Base-by-base conservation (phyloP, 2,329 filamentous ascomycete species). In the Dactylella cylindrospora region DNA sequence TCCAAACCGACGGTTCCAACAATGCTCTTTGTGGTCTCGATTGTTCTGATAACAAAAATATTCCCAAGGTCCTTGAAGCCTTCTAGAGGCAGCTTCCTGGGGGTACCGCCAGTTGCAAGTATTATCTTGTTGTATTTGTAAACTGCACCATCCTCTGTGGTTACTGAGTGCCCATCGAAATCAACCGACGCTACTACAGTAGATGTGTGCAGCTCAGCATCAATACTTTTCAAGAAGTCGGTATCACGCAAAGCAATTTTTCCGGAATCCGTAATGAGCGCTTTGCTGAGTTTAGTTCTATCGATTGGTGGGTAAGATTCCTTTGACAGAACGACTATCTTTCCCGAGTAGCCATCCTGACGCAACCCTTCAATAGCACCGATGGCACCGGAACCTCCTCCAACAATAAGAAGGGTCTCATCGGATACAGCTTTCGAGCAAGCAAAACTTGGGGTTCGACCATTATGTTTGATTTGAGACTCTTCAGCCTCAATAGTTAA, bases 251-350 rank as follows among this genome's bases (percentile, higher is more conserved):
- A 86, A 33, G 85, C 83, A 35, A 95, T 75, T 75, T 95, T 95
- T 36, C 80, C 79, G 1, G 83, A 73, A 71, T 98, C 91, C 5
- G 87, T 82, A 65, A 96, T 80, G 9, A 98, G 78, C 0, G 91
- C 89, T 75, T 98, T 98, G 70, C 90, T 96, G 33, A 98, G 80
- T 77, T 97, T 97, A 8, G 93, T 89, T 15, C 93, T 83, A 75
- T 98, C 93, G 68, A 97, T 90, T 25, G 90, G 90, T 26, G 86
- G 79, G 71, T 93, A 86, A 17, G 87, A 85, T 73, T 98, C 93
- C 66, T 81, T 84, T 9, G 87, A 84, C 69, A 98, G 84, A 69
- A 95, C 77, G 0, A 90, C 94, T 67, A 98, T 84, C 51, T 80
- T 76, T 10, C 90, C 91, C 3, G 78, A 79, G 76, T 84, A 97